Percentiles rank a stretch among this genome's conserved stretches.
Conservation (phyloP, 108 stramenopile species). For the Fragilariopsis cylindrus region DNA sequence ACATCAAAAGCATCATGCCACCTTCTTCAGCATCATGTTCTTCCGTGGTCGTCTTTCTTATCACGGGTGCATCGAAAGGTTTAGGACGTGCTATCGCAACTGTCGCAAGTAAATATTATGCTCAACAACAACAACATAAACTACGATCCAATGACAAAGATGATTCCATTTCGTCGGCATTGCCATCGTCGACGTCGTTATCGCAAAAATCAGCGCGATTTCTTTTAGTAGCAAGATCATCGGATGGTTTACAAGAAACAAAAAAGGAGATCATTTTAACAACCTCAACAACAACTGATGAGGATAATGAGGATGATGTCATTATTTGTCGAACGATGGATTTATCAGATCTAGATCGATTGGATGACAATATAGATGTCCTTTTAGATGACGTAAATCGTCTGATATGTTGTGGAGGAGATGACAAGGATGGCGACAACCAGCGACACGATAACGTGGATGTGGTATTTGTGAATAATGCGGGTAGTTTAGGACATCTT, state of each 20-base stretch:
- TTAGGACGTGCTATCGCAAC: slow-evolving; percentile 68
- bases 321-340: slow-evolving; percentile 53
- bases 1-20: background rate
- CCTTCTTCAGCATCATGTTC: background rate
- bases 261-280: slow-evolving; percentile 19
- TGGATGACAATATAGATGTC: slow-evolving; percentile 42
- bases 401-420: background rate
- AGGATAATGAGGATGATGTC: slow-evolving; percentile 19
- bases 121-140: background rate
- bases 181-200: background rate
- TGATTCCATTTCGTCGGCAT: background rate
- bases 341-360: slow-evolving; percentile 55
- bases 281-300: background rate
- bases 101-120: slow-evolving; percentile 35
- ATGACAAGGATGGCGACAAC: background rate
- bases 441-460: background rate
- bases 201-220: slow-evolving; percentile 19
- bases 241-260: slow-evolving; percentile 48
- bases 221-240: slow-evolving; percentile 61
- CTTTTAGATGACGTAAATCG: slow-evolving; percentile 30
- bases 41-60: slow-evolving; percentile 18
- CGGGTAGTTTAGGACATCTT: slow-evolving; percentile 65
- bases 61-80: slow-evolving; percentile 79
- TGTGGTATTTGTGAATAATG: slow-evolving; percentile 72
- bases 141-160: background rate